Evolutionary conservation across 2,329 filamentous ascomycete genomes (phyloP), one percentile per base, ranked within the genome.

Genomic region (Diaporthe humulicola): DNA sequence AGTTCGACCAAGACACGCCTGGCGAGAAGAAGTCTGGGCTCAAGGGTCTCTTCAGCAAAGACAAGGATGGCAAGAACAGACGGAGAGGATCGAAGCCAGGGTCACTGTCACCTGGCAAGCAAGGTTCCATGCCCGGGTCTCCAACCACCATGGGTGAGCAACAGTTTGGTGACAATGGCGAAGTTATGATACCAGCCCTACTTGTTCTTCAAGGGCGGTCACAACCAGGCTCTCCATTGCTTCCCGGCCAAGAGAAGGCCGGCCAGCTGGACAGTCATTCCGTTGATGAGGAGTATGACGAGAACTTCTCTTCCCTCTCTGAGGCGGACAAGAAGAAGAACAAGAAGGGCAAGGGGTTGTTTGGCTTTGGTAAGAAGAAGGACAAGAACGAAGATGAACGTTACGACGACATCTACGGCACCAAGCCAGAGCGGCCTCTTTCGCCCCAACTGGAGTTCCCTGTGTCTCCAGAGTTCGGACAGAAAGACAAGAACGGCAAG

Each of bases 261-360:
- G 70, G 14, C 17, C 56, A 38, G 5, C 30, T 52, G 22, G 56
- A 58, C n/a, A 19, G 42, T 15, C 25, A 36, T 15, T 40, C 42
- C 33, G 9, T 71, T 14, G n/a, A 71, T 28, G 57, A 33, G 9
- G 30, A 61, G 25, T 6, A 40, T 5, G 45, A 61, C 12, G 64
- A 52, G n/a, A 10, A 28, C n/a, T 38, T 40, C 17, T 71, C 67
- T 48, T 19, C 52, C n/a, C 17, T 19, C 14, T 48, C 56, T 25
- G 42, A 71, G 19, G 38, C 10, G 14, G 56, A 50, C n/a, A 71
- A 61, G 56, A 61, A 60, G 30, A n/a, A 19, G 25, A n/a, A n/a
- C n/a, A 71, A 52, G n/a, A 71, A 71, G 42, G 19, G 42, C 42
- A 71, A 42, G 22, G 42, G 56, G 10, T 12, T 61, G 15, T 71